Evolutionary conservation across 2,329 filamentous ascomycete species (phyloP), one percentile per base, ranked within the genome.

Genomic region (Dactylellina haptotyla): DNA sequence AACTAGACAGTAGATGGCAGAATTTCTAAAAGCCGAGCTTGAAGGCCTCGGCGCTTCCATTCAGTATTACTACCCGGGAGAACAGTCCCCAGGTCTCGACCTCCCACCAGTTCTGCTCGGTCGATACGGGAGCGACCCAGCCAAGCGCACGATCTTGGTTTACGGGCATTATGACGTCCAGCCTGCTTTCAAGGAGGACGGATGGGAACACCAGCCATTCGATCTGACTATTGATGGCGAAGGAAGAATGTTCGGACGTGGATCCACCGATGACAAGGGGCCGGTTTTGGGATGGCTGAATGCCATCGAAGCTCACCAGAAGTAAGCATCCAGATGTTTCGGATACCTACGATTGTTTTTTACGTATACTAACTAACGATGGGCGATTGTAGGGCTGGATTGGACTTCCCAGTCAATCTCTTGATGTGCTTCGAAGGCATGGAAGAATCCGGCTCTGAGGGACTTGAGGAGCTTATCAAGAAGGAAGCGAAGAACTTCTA

Each of bases 361-460:
- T 18, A 25, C 5, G 4, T 25, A 5, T 16, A 14, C 9, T 6
- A 51, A 34, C 16, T 46, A 26, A 51, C 28, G 26, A 34, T 75
- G 18, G 64, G 26, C 6, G 26, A 23, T 48, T 28, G 26, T 20
- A 78, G 77, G 61, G 93, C 93, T 34, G 92, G 92, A 66, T 85
- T 98, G 48, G 94, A 97, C 57, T 92, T 99, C 81, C 95, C 95
- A 6, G 95, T 99, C 80, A 99, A 99, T 84, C 86, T 99, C 77
- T 87, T 99, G 76, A 98, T 97, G 92, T 99, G 95, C 85, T 98
- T 99, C 78, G 95, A 99, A 85, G 95, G 95, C 53, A 99, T 99
- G 95, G 95, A 99, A 84, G 95, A 99, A 84, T 97, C 96, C 81
- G 95, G 95, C 56, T 97, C 93, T 0, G 94, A 98, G 81, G 95